Percentiles rank a stretch among this genome's conserved stretches.
Conservation (phyloP, 1,284 basidiomycete species). For the Pseudozyma thailandica region DNA sequence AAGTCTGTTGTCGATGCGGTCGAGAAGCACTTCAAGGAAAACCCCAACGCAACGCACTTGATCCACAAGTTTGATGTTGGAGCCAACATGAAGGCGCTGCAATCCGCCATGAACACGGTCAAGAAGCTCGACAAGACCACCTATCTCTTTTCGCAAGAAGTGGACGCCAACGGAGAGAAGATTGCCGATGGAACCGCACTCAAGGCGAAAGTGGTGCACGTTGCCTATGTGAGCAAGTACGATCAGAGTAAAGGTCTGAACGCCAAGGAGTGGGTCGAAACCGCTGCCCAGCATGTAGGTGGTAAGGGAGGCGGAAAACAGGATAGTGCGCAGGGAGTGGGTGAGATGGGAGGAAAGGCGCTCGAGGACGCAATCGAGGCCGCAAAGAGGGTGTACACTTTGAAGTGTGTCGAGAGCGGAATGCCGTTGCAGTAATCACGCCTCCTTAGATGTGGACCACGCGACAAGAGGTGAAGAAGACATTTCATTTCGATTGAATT, state of each 20-base stretch:
- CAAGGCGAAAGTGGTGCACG: slow-evolving; percentile 82
- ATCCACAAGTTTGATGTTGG: slow-evolving; percentile 75
- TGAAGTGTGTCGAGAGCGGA: slow-evolving; percentile 38
- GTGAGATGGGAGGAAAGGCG: slow-evolving; percentile 57
- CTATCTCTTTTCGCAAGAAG: slow-evolving; percentile 86
- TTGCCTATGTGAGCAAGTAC: slow-evolving; percentile 79
- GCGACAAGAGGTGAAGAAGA: no score
- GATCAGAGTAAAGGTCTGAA: slow-evolving; percentile 56
- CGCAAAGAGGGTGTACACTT: slow-evolving; percentile 35
- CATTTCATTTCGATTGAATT: neutral
- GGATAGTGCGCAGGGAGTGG: slow-evolving; percentile 65
- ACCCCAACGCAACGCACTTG: slow-evolving; percentile 77
- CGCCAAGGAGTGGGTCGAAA: slow-evolving; percentile 64
- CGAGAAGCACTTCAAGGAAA: slow-evolving; percentile 78
- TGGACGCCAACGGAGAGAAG: slow-evolving; percentile 33
- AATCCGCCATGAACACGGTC: slow-evolving; percentile 78
- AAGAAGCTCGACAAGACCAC: slow-evolving; percentile 84
- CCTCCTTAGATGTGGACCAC: no score
- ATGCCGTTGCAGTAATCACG: slow-evolving; percentile 37
- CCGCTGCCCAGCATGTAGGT: slow-evolving; percentile 54
- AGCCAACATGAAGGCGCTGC: slow-evolving; percentile 72
- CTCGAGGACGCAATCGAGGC: slow-evolving; percentile 59
- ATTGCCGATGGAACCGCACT: slow-evolving; percentile 58
- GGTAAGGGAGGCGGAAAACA: slow-evolving; percentile 64
- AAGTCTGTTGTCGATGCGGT: slow-evolving; percentile 83